Base-by-base conservation (phyloP, 2,329 filamentous ascomycete species). In the Bipolaris victoriae region DNA sequence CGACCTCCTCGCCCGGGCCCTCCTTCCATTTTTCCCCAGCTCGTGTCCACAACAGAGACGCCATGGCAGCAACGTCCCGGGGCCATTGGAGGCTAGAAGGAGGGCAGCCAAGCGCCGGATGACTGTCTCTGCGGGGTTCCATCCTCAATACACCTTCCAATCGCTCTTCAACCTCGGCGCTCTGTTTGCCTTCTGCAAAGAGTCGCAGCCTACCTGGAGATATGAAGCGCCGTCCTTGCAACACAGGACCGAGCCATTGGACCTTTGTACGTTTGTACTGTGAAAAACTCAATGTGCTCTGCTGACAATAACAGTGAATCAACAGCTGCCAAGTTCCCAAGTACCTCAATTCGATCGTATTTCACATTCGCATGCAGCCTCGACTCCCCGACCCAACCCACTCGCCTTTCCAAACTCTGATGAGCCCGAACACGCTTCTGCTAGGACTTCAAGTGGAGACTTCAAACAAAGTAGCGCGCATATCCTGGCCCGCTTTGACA, bases 51-150 rank as follows among this genome's bases (percentile, higher is more conserved):
- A 81, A 57, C 78, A 80, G 62, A 74, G 74, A 67, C 81, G 85
- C 61, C 78, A 85, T 81, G 85, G 83, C 63, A 87, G 85, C 77
- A 80, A 81, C 62, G 82, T 86, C 3, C 86, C 86, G 10, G 86
- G 86, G 2, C 86, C 86, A 67, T 77, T 88, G 76, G 86, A 88
- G 74, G 85, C 86, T 44, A 81, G 82, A 60, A 79, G 81, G 67
- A 78, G 86, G 50, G 76, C 82, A 44, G 78, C 83, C 2, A 86
- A 81, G 71, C 79, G 86, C 52, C 80, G 81, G 51, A 86, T 87
- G 76, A 83, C 71, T 79, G 50, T 79, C 7, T 68, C 70, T 39
- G 65, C 77, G 16, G 67, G 82, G 10, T 79, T 81, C 33, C 72
- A 76, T 44, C 67, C 70, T 29, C 62, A 64, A 24, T 64, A 62